phyloP scores from a whole-genome alignment of 176 grass and related monocot genomes.

The Paspalum vaginatum region DNA sequence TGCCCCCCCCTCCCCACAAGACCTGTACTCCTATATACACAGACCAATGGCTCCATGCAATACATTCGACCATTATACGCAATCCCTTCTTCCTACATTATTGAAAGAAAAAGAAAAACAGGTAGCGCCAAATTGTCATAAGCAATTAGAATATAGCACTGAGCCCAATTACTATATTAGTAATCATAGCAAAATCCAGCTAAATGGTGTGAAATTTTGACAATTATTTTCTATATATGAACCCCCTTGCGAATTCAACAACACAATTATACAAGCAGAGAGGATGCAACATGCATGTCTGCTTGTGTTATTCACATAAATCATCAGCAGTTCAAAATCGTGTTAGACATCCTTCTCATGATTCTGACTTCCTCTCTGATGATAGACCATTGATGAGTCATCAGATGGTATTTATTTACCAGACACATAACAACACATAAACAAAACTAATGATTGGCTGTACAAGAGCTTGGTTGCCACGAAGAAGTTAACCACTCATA shows the following conservation, averaged over 20 bases:
- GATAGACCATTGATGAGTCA: neutral
- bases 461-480: conserved; percentile 8
- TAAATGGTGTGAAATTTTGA: neutral
- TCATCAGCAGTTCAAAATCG: neutral
- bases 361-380: neutral
- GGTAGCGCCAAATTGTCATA: no score
- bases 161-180: neutral
- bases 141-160: neutral
- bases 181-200: neutral
- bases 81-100: no score
- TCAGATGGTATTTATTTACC: conserved; percentile 14
- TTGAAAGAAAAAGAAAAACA: no score
- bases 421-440: neutral
- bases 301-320: conserved; percentile 12
- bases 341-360: conserved; percentile 1
- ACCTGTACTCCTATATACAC: no score
- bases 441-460: neutral
- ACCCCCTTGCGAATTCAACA: neutral
- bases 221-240: neutral
- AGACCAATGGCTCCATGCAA: no score
- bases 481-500: neutral
- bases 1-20: no score
- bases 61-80: no score
- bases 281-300: neutral
- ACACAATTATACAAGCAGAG: neutral